Evolutionary conservation across 768 basidiomycete genomes (phyloP), one percentile per base, ranked within the genome.

Genomic region (Lactarius hatsudake): DNA sequence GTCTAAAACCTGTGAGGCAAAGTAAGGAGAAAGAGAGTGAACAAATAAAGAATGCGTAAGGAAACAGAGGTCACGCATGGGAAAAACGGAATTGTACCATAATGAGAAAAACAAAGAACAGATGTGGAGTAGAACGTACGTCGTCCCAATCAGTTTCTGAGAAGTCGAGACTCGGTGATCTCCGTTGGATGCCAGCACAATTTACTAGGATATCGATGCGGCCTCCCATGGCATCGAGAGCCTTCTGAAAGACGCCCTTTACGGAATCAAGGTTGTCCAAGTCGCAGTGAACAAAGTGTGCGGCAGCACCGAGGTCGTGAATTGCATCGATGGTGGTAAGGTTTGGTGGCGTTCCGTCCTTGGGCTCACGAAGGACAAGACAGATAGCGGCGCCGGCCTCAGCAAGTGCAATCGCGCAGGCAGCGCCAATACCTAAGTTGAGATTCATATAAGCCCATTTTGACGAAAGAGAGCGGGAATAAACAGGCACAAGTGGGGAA

Each of bases 101-200:
- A 62, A 59, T 48, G 30, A 69, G 65, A 62, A 63, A 55, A 43
- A 51, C 43, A 30, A 51, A 45, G 40, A 62, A 61, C 55, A 48
- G 30, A 62, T 60, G 65, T 53, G 59, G 64, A 32, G 59, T 28
- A 42, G 36, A 32, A 79, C 84, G 72, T 72, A 89, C 88, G 74
- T 88, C 88, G 66, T 89, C 85, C 88, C 89, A 90, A 72, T 89
- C 89, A 54, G 76, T 71, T 72, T 89, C 88, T 32, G 82, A 78
- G 74, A 90, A 90, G 72, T 83, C 81, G 68, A 86, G 82, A n/a
- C 84, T 84, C 65, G 87, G 83, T 53, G 84, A 80, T 75, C 83
- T 76, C 71, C 85, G 79, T 72, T 85, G 83, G 70, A 86, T 87
- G 64, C 85, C 85, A 64, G 85, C 86, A 73, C 89, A 90, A 73